Evolutionary conservation across 2,329 filamentous ascomycete species (phyloP).

Genomic region (Pseudogymnoascus sp.): DNA sequence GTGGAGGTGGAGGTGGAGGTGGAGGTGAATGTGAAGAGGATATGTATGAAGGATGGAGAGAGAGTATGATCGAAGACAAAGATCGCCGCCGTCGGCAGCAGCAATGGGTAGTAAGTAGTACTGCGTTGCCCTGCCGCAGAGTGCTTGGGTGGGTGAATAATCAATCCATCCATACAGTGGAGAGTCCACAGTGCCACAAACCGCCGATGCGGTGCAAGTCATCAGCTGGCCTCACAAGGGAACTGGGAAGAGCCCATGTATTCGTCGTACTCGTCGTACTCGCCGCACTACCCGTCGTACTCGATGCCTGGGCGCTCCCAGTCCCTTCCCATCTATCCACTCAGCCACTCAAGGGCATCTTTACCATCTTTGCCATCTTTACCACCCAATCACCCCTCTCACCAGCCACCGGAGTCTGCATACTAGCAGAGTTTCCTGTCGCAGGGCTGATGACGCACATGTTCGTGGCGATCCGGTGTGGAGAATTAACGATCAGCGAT

Average conservation of each 20-base stretch:
- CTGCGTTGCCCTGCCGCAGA: not conserved
- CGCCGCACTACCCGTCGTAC: not conserved
- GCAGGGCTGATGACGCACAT: constrained; percentile 7
- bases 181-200: not conserved
- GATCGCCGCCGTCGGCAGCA: not conserved
- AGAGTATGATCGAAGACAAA: not conserved
- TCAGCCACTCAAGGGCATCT: not conserved
- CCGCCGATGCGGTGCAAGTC: not conserved
- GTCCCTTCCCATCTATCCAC: not conserved
- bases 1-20: not conserved
- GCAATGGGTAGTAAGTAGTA: not conserved
- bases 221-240: not conserved
- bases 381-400: not conserved
- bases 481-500: not conserved
- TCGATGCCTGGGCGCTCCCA: not conserved
- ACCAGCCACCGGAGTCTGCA: not conserved
- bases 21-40: not conserved
- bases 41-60: not conserved
- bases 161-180: not conserved
- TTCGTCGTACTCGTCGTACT: not conserved
- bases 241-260: not conserved
- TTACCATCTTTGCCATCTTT: not conserved
- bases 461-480: constrained; percentile 3
- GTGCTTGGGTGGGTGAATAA: not conserved
- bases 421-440: not conserved